These are phyloP conservation scores for Vaccinium darrowii DNA, from an alignment of 148 eudicot species.

Conservation along the genomic window DNA sequence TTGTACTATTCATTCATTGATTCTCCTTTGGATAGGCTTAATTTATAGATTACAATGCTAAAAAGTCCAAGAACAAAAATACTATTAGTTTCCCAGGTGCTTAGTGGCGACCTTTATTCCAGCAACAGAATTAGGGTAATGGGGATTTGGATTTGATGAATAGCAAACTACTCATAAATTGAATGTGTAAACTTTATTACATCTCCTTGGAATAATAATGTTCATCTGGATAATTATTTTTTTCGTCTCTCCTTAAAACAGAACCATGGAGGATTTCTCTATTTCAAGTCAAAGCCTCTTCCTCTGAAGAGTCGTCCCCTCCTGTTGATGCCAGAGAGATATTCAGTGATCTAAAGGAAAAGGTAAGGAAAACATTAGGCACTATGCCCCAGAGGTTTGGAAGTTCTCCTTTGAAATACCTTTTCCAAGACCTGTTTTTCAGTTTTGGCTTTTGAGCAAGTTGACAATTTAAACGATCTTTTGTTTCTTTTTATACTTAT, in stretches of 20 bases:
- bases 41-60: neutral
- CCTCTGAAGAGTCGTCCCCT: no score
- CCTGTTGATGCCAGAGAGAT: conserved; percentile 71
- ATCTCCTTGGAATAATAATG: neutral
- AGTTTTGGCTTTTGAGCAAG: neutral
- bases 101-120: neutral
- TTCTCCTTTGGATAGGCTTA: neutral
- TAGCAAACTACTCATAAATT: neutral
- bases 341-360: conserved; percentile 76
- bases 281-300: conserved; percentile 64
- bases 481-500: neutral
- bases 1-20: neutral
- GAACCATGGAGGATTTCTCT: conserved; percentile 62
- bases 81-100: neutral
- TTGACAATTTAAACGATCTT: neutral
- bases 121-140: neutral
- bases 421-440: neutral
- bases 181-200: neutral
- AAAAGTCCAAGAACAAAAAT: neutral
- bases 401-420: neutral
- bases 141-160: conserved; percentile 4
- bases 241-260: conserved; percentile 27
- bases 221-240: neutral
- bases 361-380: conserved; percentile 34
- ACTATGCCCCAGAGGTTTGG: neutral